Evolutionary conservation across 2,329 filamentous ascomycete genomes (phyloP), one percentile per base, ranked within the genome.

Genomic region (Boeremia exigua): DNA sequence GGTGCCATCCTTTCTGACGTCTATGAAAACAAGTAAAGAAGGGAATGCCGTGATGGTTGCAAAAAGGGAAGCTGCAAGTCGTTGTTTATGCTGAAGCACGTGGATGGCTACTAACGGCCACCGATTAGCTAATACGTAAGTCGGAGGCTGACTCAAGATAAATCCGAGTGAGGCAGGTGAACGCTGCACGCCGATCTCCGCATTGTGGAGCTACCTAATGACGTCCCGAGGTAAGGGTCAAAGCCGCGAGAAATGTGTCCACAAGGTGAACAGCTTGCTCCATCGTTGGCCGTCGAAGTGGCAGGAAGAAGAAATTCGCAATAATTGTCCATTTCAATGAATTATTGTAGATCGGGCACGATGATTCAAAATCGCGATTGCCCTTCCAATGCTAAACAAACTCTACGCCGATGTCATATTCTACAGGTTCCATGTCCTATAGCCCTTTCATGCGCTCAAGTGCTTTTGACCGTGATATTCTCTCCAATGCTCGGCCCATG

Each of bases 1-100:
- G 77, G 75, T 2, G 76, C 70, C 78, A 81, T 80, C 11, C 46
- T 73, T 28, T 46, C 29, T 52, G 32, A 25, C 36, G 43, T 45
- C 32, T 30, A 40, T 40, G 40, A 32, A 1, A 42, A 17, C 34
- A 39, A 33, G 36, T 29, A 17, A 19, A 19, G 36, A 32, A 50
- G 28, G 39, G 52, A 47, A 56, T 38, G 40, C 51, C 36, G 49
- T 44, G 39, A 40, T 33, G 5, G 39, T 50, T 48, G 42, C 38
- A 43, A 47, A 50, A n/a, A n/a, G 42, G 48, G 42, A 45, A 30
- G 53, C 46, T 40, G 38, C 36, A 55, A 43, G 36, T 52, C 25
- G 17, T 14, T 50, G 39, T 33, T 42, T n/a, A 32, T 38, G 29
- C 19, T 28, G 10, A 56, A n/a, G 43, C 53, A 56, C 53, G 37